phyloP scores from a whole-genome alignment of 495 filamentous ascomycete species.

The Penicillium subrubescens region DNA sequence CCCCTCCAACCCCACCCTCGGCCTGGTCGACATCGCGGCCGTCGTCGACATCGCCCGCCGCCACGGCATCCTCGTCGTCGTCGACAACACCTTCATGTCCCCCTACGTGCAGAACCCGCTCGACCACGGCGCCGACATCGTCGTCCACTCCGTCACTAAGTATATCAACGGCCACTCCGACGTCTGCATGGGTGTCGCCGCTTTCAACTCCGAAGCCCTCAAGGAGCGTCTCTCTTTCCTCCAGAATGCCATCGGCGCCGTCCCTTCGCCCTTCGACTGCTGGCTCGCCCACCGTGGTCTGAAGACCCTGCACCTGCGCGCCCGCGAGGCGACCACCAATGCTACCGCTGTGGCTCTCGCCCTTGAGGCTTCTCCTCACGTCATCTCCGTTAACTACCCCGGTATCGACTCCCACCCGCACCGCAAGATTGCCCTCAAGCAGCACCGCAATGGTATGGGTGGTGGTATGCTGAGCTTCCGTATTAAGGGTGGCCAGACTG shows the following conservation, averaged over 20 bases:
- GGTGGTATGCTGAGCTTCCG: slow-evolving; percentile 98
- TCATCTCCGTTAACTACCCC: slow-evolving; percentile 92
- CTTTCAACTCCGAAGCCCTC: slow-evolving; percentile 86
- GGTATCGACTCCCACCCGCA: slow-evolving; percentile 86
- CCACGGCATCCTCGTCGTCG: slow-evolving; percentile 89
- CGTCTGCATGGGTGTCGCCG: slow-evolving; percentile 96
- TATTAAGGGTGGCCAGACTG: slow-evolving; percentile 82
- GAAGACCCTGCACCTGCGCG: slow-evolving; percentile 95
- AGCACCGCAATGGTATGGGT: slow-evolving; percentile 93
- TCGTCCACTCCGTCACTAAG: slow-evolving; percentile 99
- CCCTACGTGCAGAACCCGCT: slow-evolving; percentile 97
- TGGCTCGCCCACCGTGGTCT: slow-evolving; percentile 98
- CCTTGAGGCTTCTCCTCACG: slow-evolving; percentile 78
- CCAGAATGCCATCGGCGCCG: slow-evolving; percentile 95
- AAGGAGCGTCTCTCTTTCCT: slow-evolving; percentile 82
- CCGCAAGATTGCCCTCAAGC: slow-evolving; percentile 77
- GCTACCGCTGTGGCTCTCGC: slow-evolving; percentile 75
- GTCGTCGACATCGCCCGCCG: slow-evolving; percentile 81
- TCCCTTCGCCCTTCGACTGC: slow-evolving; percentile 93
- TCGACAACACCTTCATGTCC: slow-evolving; percentile 97
- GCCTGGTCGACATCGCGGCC: slow-evolving; percentile 86
- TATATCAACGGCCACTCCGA: slow-evolving; percentile 99
- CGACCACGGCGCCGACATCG: slow-evolving; percentile 93
- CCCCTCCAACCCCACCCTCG: slow-evolving; percentile 90
- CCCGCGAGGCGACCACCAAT: slow-evolving; percentile 79